Evolutionary conservation across 2,329 filamentous ascomycete genomes (phyloP), one percentile per base, ranked within the genome.

Genomic region (Fusarium coicis): DNA sequence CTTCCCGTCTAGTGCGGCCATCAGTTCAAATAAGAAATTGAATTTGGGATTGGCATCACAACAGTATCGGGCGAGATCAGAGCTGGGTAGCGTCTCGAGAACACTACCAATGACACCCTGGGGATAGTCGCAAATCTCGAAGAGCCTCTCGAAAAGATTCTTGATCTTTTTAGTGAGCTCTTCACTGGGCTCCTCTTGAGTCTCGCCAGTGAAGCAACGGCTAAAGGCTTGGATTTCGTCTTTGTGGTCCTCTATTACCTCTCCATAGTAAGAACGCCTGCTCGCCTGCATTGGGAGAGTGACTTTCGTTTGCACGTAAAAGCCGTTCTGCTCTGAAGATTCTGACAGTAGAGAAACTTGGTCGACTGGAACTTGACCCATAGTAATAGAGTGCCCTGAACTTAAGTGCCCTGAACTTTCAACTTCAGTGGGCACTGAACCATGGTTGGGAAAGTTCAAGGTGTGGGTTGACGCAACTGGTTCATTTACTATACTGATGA

Each of bases 31-130:
- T 10, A 91, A 74, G 72, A 92, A 92, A 37, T 84, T 85, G 73
- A 88, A 89, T 73, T 92, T 92, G 61, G 87, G 82, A 78, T 90
- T 91, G 15, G 88, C 86, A 58, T 86, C 86, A 62, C 86, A 84
- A 4, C 86, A 85, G 71, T 89, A 88, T 75, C 86, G 90, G 73
- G 86, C 85, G 59, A 84, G 81, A 28, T 86, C 83, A 8, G 79
- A 76, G 12, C 83, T 75, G 5, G 83, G 78, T 62, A 88, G 67
- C 7, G 74, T 71, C 30, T 81, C 80, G 18, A 84, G 76, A 5
- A 80, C 76, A 12, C 87, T 81, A n/a, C 85, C 85, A 30, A 87
- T 80, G 43, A 86, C 79, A 40, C 88, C 86, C 9, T 86, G 85
- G 8, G 88, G 89, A 43, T 89, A 85, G 74, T 91, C 89, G 75